A percentile compares a stretch with the other conserved stretches of the same genome.
These are phyloP conservation scores for Thermochaetoides thermophila DNA, from an alignment of 495 filamentous ascomycete genomes.

Conservation along the genomic window DNA sequence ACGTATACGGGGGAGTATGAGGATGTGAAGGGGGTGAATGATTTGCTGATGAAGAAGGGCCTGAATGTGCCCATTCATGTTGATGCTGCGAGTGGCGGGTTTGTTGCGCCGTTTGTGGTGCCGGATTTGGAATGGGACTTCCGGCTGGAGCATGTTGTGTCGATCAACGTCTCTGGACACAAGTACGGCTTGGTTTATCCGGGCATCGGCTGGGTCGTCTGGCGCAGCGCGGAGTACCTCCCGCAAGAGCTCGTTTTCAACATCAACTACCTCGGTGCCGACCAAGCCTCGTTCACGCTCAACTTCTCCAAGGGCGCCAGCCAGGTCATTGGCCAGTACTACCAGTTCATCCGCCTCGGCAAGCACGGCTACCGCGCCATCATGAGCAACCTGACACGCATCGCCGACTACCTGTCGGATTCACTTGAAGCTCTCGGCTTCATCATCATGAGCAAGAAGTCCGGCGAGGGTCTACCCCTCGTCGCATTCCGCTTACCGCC, in stretches of 20 bases:
- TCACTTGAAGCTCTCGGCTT: constrained; percentile 60
- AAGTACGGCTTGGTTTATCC: constrained; percentile 73
- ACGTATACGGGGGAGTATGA: constrained; percentile 96
- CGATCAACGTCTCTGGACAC: constrained; percentile 86
- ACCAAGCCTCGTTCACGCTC: constrained; percentile 93
- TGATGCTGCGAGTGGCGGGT: constrained; percentile 79
- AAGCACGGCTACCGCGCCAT: constrained; percentile 76
- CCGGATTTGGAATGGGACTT: constrained; percentile 81
- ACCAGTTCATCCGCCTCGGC: constrained; percentile 83
- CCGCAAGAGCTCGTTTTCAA: constrained; percentile 90
- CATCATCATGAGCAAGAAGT: constrained; percentile 65
- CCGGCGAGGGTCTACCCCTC: constrained; percentile 63
- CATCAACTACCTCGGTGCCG: constrained; percentile 90
- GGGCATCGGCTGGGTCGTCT: constrained; percentile 85
- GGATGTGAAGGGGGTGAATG: constrained; percentile 79
- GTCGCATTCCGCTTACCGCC: constrained; percentile 68
- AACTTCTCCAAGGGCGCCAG: constrained; percentile 91
- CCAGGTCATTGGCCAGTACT: constrained; percentile 91
- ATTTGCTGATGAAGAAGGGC: constrained; percentile 52
- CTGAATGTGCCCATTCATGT: constrained; percentile 80
- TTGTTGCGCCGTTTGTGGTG: constrained; percentile 77
- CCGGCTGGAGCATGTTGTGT: constrained; percentile 67
- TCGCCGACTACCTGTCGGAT: constrained; percentile 61
- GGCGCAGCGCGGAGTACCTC: constrained; percentile 68
- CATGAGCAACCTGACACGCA: constrained; percentile 76